A percentile compares a stretch with the other conserved stretches of the same genome.
phyloP scores from a whole-genome alignment of 345 rosid species.

The Rhodamnia argentea region DNA sequence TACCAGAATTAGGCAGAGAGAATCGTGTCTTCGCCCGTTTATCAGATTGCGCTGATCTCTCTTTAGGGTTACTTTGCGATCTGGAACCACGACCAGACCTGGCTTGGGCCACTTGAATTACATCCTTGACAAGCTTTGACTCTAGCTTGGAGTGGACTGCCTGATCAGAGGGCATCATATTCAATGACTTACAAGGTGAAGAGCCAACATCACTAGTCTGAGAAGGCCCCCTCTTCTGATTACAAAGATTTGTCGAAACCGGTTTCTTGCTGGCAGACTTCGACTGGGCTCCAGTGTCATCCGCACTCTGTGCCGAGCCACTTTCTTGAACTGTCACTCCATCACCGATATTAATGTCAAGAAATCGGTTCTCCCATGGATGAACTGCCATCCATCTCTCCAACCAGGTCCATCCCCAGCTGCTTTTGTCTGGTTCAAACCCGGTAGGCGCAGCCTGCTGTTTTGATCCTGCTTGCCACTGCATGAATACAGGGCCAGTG shows the following conservation, averaged over 20 bases:
- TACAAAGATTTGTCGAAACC: conserved; percentile 21
- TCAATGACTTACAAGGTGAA: conserved; percentile 40
- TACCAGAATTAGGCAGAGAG: conserved; percentile 72
- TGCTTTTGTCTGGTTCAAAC: conserved; percentile 84
- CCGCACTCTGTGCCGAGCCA: conserved; percentile 20
- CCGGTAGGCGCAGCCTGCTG: conserved; percentile 46
- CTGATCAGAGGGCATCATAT: conserved; percentile 24
- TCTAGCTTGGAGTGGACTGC: conserved; percentile 23
- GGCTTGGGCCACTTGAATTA: conserved; percentile 35
- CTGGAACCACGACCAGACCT: conserved; percentile 31
- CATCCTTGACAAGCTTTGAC: conserved; percentile 37
- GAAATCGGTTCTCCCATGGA: conserved; percentile 94
- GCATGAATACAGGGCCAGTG: conserved; percentile 3
- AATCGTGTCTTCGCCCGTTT: conserved; percentile 50
- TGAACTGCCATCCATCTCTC: conserved; percentile 99
- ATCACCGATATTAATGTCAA: conserved; percentile 65
- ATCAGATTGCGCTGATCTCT: conserved; percentile 40
- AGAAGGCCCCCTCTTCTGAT: conserved; percentile 55
- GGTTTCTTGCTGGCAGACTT: conserved; percentile 40
- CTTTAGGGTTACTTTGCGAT: conserved; percentile 87
- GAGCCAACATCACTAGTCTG: conserved; percentile 49
- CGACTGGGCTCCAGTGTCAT: conserved; percentile 33
- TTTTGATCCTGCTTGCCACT: conserved; percentile 95
- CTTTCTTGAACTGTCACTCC: conserved; percentile 45
- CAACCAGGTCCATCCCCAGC: conserved; percentile 99